Evolutionary conservation across 331 rosid genomes (phyloP).

Genomic region (Quercus phellos): DNA sequence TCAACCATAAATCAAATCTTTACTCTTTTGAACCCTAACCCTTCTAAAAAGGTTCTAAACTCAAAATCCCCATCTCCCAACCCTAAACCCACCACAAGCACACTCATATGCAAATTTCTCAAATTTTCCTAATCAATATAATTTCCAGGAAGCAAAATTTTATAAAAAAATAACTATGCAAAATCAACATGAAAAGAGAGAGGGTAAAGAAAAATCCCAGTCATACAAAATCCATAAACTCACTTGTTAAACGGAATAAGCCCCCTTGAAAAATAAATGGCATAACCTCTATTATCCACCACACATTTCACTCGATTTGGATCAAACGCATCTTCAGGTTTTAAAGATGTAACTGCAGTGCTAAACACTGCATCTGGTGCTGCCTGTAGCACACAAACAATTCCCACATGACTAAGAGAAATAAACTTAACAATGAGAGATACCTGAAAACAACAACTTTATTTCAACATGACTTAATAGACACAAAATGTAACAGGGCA

Average conservation of each 20-base stretch:
- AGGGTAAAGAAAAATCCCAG: not conserved
- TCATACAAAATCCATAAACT: conserved; percentile 12
- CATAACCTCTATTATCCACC: conserved; percentile 68
- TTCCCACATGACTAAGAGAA: conserved; percentile 12
- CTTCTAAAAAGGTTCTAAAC: too few relatives aligned
- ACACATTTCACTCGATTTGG: conserved; percentile 93
- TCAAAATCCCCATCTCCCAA: too few relatives aligned
- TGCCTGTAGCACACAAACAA: conserved; percentile 43
- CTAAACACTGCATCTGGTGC: conserved; percentile 98
- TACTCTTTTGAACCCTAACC: too few relatives aligned
- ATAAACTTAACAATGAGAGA: conserved; percentile 7
- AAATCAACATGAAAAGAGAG: not conserved
- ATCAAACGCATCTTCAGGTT: conserved; percentile 80
- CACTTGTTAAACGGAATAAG: conserved; percentile 91
- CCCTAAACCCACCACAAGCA: too few relatives aligned
- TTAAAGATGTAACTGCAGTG: conserved; percentile 88
- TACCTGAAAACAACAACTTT: not conserved
- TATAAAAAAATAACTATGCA: not conserved
- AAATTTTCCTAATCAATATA: not conserved
- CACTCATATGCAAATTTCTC: too few relatives aligned
- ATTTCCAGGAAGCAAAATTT: not conserved
- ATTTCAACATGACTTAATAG: not conserved
- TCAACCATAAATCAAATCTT: too few relatives aligned
- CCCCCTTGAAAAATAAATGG: conserved; percentile 93
- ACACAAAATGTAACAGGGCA: not conserved